phyloP scores from a whole-genome alignment of 2,329 filamentous ascomycete genomes.

The Curvularia eragrostidis region DNA sequence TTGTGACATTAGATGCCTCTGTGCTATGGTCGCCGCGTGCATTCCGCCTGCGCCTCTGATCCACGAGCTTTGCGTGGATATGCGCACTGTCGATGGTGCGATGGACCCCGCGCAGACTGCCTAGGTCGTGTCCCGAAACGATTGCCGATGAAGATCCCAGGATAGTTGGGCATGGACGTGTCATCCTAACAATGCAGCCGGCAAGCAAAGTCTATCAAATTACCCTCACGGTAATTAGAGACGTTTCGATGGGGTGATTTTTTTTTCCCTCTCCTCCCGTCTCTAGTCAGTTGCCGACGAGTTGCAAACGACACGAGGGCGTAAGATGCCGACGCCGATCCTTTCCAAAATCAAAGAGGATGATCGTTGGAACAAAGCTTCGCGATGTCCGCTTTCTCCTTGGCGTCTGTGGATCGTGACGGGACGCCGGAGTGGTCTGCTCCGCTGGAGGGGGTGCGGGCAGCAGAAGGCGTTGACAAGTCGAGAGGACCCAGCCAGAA shows the following conservation, averaged over 20 bases:
- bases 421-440: constrained; percentile 2
- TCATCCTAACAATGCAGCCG: constrained; percentile 13
- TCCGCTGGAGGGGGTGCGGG: neutral
- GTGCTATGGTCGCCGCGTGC: neutral
- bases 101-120: constrained; percentile 23
- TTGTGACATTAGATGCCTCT: constrained; percentile 15
- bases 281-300: constrained; percentile 4
- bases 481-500: neutral
- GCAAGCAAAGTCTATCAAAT: constrained; percentile 7
- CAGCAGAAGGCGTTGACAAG: neutral
- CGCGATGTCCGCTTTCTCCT: constrained; percentile 27
- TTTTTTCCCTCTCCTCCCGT: constrained; percentile 2
- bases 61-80: constrained; percentile 22
- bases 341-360: constrained; percentile 19
- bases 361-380: constrained; percentile 14
- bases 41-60: constrained; percentile 10
- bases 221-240: constrained; percentile 3
- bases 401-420: constrained; percentile 27
- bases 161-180: constrained; percentile 10
- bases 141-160: constrained; percentile 15
- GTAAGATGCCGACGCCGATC: constrained; percentile 26
- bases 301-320: constrained; percentile 7
- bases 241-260: constrained; percentile 1
- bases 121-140: constrained; percentile 10
- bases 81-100: constrained; percentile 30